Base-by-base conservation (phyloP, 148 eudicot species). In the Chenopodium suecicum region DNA sequence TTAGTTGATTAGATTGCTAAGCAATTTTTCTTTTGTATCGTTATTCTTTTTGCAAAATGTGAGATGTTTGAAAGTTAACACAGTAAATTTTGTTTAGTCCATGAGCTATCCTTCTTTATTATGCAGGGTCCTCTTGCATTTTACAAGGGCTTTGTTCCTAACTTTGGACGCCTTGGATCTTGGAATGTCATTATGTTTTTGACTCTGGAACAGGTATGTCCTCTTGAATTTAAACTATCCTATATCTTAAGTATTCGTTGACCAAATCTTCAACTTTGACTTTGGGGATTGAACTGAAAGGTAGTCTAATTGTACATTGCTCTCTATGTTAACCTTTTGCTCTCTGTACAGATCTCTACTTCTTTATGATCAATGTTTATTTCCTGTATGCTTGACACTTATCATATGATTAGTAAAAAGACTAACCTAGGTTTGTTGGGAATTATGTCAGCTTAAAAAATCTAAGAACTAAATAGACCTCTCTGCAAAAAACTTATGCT, bases 151-250 rank as follows among this genome's bases (percentile, higher is more conserved):
- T 94, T 96, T 74, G 87, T 96, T 75, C 99, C 99, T 66, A 96
- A 96, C 78, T 94, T 96, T 82, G 95, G 94, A 82, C 91, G 99
- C 54, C 89, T 96, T 50, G 99, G 99, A 72, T 94, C 98, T 34
- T 96, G 99, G 98, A 96, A 96, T 79, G 99, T 94, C 87, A 94
- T 96, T 82, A 96, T 96, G 99, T 96, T 96, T 86, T 87, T 94
- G 85, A 96, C 99, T 66, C 84, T 96, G 83, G 99, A 96, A 87
- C 99, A 96, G 97, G 99, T 96, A 86, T 83, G 85, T 52, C 44
- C 44, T 4, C 44, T 37, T 37, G 44, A 37, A 37, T 37, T 37
- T 37, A 6, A 37, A 37, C 44, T 6, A 37, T 37, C 44, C 7
- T 37, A 37, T 37, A 37, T 37, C 44, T 6, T 37, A 37, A 37